phyloP scores from a whole-genome alignment of 23 red algal genomes.

The Gracilaria vermiculophylla region DNA sequence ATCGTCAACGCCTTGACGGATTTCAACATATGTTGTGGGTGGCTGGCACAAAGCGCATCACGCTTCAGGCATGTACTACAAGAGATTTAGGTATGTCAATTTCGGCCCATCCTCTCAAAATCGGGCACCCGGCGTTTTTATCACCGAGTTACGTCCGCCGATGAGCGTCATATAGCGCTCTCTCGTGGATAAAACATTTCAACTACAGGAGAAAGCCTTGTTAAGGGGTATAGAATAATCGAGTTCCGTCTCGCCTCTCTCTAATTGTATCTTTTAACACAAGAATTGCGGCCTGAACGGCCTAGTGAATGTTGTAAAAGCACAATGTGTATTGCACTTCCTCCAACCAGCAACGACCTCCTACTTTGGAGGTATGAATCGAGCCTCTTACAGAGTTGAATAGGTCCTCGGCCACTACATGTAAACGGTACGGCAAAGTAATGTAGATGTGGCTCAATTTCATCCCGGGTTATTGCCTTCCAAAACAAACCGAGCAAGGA shows the following conservation, averaged over 20 bases:
- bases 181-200: not conserved
- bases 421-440: not conserved
- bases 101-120: not conserved
- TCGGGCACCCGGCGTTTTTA: not conserved
- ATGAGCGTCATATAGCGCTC: not conserved
- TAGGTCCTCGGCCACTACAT: not conserved
- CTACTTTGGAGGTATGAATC: not conserved
- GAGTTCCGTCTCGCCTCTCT: not conserved
- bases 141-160: not conserved
- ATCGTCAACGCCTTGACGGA: too few relatives aligned
- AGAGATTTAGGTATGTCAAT: not conserved
- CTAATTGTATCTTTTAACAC: not conserved
- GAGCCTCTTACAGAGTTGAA: slow-evolving; percentile 8
- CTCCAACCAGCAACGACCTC: not conserved
- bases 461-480: not conserved
- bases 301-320: not conserved
- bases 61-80: too few relatives aligned
- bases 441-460: not conserved
- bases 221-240: too few relatives aligned
- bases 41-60: too few relatives aligned
- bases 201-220: not conserved
- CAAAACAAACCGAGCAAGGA: too few relatives aligned
- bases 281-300: not conserved
- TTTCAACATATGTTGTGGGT: too few relatives aligned
- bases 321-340: not conserved